Conservation (phyloP, 2,329 filamentous ascomycete genomes). For the Fusarium luffae region DNA sequence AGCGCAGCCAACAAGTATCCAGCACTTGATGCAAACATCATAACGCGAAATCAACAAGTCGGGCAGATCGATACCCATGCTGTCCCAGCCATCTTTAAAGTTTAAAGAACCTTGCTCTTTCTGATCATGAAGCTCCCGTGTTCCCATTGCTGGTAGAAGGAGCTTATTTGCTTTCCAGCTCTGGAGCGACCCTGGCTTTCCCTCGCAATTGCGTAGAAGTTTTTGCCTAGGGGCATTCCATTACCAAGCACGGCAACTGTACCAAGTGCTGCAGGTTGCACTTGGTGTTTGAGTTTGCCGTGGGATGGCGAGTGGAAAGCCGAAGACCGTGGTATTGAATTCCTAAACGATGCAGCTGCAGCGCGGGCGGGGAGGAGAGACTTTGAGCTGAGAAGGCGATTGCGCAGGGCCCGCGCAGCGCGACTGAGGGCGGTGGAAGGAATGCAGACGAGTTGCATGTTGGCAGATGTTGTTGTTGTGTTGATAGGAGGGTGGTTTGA, state of each 20-base stretch:
- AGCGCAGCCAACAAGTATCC: conserved; percentile 2
- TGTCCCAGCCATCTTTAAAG: background rate
- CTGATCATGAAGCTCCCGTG: conserved; percentile 32
- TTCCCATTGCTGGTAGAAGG: conserved; percentile 41
- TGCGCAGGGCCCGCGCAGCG: conserved; percentile 38
- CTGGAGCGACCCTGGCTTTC: conserved; percentile 28
- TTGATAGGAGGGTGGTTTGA: background rate
- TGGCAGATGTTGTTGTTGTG: background rate
- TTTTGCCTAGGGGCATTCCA: conserved; percentile 19
- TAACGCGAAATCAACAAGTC: conserved; percentile 17
- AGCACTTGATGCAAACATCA: background rate
- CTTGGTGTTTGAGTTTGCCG: conserved; percentile 40
- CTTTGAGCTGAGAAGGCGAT: conserved; percentile 36
- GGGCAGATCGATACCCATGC: background rate
- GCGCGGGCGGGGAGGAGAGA: conserved; percentile 33
- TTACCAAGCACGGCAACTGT: conserved; percentile 41
- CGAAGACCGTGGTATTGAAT: conserved; percentile 39
- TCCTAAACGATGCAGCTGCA: conserved; percentile 41
- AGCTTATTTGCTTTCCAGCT: conserved; percentile 39
- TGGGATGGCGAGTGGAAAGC: conserved; percentile 30
- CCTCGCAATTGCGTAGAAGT: conserved; percentile 27
- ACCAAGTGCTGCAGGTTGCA: conserved; percentile 38
- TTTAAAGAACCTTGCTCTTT: conserved; percentile 22
- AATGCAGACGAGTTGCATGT: conserved; percentile 42
- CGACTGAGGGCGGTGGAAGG: conserved; percentile 33